phyloP scores from a whole-genome alignment of 805 yeast genomes.

The Debaryomyces maramus region DNA sequence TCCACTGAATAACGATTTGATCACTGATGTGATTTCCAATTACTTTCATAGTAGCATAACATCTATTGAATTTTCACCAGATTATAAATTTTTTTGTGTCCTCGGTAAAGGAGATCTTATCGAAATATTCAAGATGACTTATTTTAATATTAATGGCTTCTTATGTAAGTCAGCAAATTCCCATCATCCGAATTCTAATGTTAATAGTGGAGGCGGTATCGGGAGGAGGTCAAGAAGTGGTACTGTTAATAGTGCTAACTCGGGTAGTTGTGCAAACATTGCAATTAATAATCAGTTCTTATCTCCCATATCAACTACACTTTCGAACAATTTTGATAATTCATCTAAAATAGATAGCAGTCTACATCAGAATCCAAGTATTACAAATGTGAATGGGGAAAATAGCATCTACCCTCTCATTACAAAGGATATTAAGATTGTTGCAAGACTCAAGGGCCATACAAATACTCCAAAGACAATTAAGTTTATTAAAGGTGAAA shows the following conservation, averaged over 20 bases:
- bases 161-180: conserved; percentile 16
- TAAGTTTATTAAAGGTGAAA: conserved; percentile 24
- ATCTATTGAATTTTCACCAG: conserved; percentile 48
- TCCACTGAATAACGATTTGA: conserved; percentile 22
- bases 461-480: conserved; percentile 34
- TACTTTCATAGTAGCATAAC: conserved; percentile 65
- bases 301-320: conserved; percentile 23
- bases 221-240: conserved; percentile 39
- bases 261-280: conserved; percentile 24
- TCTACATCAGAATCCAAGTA: conserved; percentile 1
- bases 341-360: background rate
- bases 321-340: conserved; percentile 14
- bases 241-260: conserved; percentile 31
- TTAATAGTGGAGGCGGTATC: conserved; percentile 12
- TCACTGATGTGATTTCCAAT: conserved; percentile 57
- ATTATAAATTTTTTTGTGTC: conserved; percentile 44
- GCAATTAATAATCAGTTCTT: conserved; percentile 14
- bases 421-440: conserved; percentile 37
- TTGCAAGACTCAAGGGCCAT: conserved; percentile 41
- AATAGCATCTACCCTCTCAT: conserved; percentile 32
- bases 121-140: conserved; percentile 40
- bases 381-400: background rate
- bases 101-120: conserved; percentile 58
- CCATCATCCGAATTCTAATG: conserved; percentile 9
- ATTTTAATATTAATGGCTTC: conserved; percentile 40